Base-by-base conservation (phyloP, 2,329 filamentous ascomycete species). In the Thelonectria rubi region DNA sequence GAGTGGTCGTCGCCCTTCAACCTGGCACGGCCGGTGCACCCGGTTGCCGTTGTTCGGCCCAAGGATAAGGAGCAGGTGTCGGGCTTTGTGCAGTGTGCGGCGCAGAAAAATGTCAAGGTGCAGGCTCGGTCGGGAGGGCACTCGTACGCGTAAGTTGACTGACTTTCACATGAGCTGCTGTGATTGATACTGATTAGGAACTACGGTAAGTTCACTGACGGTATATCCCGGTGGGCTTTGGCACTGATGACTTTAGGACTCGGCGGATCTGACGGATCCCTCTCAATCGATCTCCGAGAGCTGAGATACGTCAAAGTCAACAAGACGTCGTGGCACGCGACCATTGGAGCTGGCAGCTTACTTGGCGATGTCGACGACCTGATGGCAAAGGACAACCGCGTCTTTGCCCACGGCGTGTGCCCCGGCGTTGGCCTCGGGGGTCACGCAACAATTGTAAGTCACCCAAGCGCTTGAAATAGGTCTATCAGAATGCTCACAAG, bases 391-490 rank as follows among this genome's bases (percentile, higher is more conserved):
- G 14, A 43, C 1, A 45, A 45, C n/a, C 24, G 50, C 18, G 39
- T 43, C 11, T 53, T 53, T 12, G 24, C 50, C 15, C 50, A 53
- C 17, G 50, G 50, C 8, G 39, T 53, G 3, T 53, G 50, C 10
- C 50, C 50, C 3, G 50, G 50, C 0, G 43, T 56, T 5, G 54
- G 46, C 2, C 40, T 56, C 2, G 54, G 54, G 26, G 54, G 54
- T 1, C 54, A 56, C 15, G 46, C 54, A 11, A 56, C 54, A 11
- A 42, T 56, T 32, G 50, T 53, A 14, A 45, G 50, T 53, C 20
- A n/a, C n/a, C n/a, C 5, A 30, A 30, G 26, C 10, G 5, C 26
- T 9, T 9, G 26, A 30, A 30, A 30, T 30, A 30, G 7, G 24
- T 7, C 7, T 24, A 7, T 7, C 7, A 7, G 24, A 24, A 9